Evolutionary conservation across 306 rosid species (phyloP).

Genomic region (Hippophae rhamnoides): DNA sequence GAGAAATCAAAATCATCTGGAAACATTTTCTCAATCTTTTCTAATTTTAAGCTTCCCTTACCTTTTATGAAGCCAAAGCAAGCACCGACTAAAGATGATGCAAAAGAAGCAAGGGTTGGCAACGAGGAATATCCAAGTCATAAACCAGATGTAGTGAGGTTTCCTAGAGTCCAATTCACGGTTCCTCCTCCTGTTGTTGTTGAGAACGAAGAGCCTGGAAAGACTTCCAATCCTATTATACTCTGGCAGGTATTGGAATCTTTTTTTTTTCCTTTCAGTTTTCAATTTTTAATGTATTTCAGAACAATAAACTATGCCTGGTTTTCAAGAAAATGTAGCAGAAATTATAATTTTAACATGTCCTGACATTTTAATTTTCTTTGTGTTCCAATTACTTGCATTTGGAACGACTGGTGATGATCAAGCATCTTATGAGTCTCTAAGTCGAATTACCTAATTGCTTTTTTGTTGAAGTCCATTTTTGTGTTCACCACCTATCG

Average conservation of each 20-base stretch:
- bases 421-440: no score
- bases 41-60: slow-evolving; percentile 37
- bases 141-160: slow-evolving; percentile 39
- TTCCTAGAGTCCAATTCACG: slow-evolving; percentile 38
- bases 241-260: slow-evolving; percentile 59
- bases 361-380: no score
- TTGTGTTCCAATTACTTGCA: no score
- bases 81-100: slow-evolving; percentile 8
- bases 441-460: no score
- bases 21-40: slow-evolving; percentile 35
- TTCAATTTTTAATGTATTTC: neutral
- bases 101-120: neutral
- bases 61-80: slow-evolving; percentile 42
- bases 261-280: neutral
- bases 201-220: slow-evolving; percentile 37
- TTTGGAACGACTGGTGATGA: no score
- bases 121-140: slow-evolving; percentile 6
- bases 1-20: slow-evolving; percentile 18
- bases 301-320: neutral
- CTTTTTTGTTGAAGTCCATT: no score
- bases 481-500: no score
- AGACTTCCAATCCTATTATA: slow-evolving; percentile 63
- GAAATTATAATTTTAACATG: no score
- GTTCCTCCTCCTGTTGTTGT: slow-evolving; percentile 41
- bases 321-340: neutral